Percentiles rank a stretch among this genome's conserved stretches.
Conservation (phyloP, 176 grass and related monocot species). For the Melocanna baccifera region DNA sequence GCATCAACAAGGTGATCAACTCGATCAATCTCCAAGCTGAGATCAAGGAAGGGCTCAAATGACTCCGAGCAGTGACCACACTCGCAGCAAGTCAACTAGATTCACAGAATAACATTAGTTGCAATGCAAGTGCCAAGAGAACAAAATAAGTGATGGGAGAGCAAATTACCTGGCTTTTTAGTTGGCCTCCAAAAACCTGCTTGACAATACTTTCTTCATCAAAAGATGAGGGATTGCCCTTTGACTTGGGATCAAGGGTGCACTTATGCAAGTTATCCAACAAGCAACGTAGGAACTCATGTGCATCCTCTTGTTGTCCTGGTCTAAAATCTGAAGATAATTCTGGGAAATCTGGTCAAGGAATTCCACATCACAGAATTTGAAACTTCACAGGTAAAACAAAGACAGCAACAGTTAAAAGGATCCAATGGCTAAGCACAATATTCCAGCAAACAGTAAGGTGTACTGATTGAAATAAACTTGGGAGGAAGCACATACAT, state of each 20-base stretch:
- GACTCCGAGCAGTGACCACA: slow-evolving; percentile 83
- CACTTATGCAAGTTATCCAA: slow-evolving; percentile 73
- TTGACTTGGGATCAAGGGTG: slow-evolving; percentile 36
- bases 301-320: slow-evolving; percentile 85
- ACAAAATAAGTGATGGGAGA: neutral
- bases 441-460: neutral
- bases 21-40: slow-evolving; percentile 86
- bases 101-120: slow-evolving; percentile 22
- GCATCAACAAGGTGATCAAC: slow-evolving; percentile 52
- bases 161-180: slow-evolving; percentile 71
- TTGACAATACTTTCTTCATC: slow-evolving; percentile 79
- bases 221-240: slow-evolving; percentile 40
- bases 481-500: neutral
- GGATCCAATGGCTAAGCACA: neutral
- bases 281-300: slow-evolving; percentile 80
- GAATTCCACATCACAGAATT: slow-evolving; percentile 29
- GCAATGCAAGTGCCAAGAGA: neutral
- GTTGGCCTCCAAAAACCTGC: slow-evolving; percentile 75
- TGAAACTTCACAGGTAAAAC: neutral
- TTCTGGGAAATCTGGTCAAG: slow-evolving; percentile 66
- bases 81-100: slow-evolving; percentile 67
- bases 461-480: neutral
- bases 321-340: slow-evolving; percentile 65
- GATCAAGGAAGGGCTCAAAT: slow-evolving; percentile 82
- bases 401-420: neutral